These are phyloP conservation scores for Chaetomium tenue DNA, from an alignment of 495 filamentous ascomycete species.

Conservation along the genomic window DNA sequence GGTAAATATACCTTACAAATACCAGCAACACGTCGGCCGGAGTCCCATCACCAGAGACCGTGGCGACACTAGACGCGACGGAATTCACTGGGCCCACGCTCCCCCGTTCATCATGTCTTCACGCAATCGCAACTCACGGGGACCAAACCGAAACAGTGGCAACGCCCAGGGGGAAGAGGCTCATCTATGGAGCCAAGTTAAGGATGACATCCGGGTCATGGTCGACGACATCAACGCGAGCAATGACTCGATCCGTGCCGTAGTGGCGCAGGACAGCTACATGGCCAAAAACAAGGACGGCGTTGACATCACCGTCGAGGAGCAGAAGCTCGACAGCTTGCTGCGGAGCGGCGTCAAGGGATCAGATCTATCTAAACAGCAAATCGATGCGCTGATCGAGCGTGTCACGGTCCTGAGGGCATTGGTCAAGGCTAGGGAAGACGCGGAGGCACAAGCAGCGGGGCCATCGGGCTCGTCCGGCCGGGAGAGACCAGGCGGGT, in stretches of 20 bases:
- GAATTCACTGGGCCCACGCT: background rate
- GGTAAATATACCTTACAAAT: no score
- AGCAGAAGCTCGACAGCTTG: constrained; percentile 42
- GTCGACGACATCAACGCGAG: constrained; percentile 44
- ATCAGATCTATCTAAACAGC: constrained; percentile 39
- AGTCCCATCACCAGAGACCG: no score
- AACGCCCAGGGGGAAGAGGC: constrained; percentile 49
- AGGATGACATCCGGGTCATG: constrained; percentile 42
- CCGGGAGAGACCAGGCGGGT: constrained; percentile 31
- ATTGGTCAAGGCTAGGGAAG: constrained; percentile 57
- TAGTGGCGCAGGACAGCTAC: constrained; percentile 46
- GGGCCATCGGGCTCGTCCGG: constrained; percentile 24
- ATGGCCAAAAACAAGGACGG: constrained; percentile 43
- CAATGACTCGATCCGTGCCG: constrained; percentile 39
- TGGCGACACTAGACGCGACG: background rate
- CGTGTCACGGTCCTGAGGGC: constrained; percentile 47
- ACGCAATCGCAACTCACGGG: constrained; percentile 46
- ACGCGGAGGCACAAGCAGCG: constrained; percentile 53
- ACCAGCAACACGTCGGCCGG: background rate
- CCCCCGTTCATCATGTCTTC: constrained; percentile 39
- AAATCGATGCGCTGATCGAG: constrained; percentile 44
- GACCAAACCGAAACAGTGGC: constrained; percentile 50
- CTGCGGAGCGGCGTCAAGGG: constrained; percentile 45
- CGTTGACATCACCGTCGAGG: constrained; percentile 33
- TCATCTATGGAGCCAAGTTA: constrained; percentile 46